Percentiles rank a stretch among this genome's conserved stretches.
These are phyloP conservation scores for Laburnicola sp. DNA, from an alignment of 2,329 filamentous ascomycete genomes.

Conservation along the genomic window DNA sequence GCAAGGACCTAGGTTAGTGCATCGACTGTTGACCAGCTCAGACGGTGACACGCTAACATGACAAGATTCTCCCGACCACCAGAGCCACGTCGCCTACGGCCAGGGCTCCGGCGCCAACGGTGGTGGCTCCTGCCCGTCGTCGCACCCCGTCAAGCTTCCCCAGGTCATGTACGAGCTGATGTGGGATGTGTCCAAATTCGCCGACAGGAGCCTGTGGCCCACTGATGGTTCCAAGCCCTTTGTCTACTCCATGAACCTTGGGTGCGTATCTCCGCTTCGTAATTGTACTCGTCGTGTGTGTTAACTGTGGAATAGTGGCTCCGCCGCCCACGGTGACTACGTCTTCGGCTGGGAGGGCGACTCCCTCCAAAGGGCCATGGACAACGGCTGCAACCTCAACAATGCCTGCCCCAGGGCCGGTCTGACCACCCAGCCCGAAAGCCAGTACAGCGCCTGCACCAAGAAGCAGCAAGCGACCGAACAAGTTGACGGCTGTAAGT, in stretches of 20 bases:
- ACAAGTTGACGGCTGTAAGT: conserved; percentile 39
- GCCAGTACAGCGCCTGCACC: conserved; percentile 36
- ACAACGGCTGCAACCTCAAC: conserved; percentile 46
- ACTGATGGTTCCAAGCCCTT: conserved; percentile 38
- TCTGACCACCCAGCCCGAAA: conserved; percentile 31
- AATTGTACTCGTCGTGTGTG: background rate
- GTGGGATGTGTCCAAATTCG: conserved; percentile 39
- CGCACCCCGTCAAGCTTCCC: conserved; percentile 39
- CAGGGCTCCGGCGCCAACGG: conserved; percentile 51
- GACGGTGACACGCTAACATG: too few species aligned
- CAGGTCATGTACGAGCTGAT: conserved; percentile 44
- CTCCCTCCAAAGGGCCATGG: conserved; percentile 48
- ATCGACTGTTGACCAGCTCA: too few species aligned
- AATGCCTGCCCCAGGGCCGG: conserved; percentile 36
- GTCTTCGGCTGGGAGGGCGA: conserved; percentile 52
- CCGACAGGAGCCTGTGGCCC: conserved; percentile 38
- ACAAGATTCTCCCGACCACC: conserved; percentile 35
- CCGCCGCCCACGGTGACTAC: conserved; percentile 45
- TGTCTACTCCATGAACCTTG: conserved; percentile 41
- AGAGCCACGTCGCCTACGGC: conserved; percentile 52
- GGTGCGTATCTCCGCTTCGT: conserved; percentile 18
- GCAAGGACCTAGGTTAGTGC: conserved; percentile 25
- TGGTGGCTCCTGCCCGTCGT: conserved; percentile 53
- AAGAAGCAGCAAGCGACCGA: conserved; percentile 40
- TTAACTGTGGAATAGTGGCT: conserved; percentile 21